Evolutionary conservation across 441 rosid species (phyloP).

Genomic region (Jatropha podagrica): DNA sequence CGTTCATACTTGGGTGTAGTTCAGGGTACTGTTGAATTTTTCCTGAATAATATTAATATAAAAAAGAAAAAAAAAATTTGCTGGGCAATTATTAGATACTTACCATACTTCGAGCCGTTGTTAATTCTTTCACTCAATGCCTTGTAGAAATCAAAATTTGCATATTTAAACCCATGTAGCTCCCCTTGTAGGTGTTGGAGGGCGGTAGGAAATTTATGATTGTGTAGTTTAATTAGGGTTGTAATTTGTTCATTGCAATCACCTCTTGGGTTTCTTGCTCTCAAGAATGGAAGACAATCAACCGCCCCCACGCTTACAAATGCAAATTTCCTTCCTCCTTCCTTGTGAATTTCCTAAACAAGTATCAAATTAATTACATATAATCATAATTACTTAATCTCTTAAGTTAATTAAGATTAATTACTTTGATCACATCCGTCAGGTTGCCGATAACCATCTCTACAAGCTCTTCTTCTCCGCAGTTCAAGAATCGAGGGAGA

Average conservation of each 20-base stretch:
- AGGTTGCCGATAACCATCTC: constrained; percentile 11
- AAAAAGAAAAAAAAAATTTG: too few relatives aligned
- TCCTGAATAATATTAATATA: too few relatives aligned
- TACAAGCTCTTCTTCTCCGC: neutral
- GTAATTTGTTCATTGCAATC: neutral
- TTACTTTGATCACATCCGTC: constrained; percentile 9
- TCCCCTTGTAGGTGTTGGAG: neutral
- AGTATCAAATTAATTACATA: neutral
- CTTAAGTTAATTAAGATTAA: neutral
- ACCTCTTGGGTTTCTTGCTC: neutral
- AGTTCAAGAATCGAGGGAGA: neutral
- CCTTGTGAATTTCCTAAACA: constrained; percentile 6
- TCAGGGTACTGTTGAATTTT: too few relatives aligned
- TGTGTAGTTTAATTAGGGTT: neutral
- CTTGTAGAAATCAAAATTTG: neutral
- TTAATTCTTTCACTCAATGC: neutral
- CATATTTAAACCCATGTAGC: neutral
- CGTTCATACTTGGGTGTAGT: neutral
- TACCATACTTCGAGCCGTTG: neutral
- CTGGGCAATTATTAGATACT: neutral
- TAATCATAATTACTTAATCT: neutral
- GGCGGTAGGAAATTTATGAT: neutral
- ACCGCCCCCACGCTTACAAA: neutral
- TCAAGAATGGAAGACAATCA: neutral
- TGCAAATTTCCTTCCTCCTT: constrained; percentile 9